Conservation (phyloP, 2,329 filamentous ascomycete species). For the Fusarium nodosum region DNA sequence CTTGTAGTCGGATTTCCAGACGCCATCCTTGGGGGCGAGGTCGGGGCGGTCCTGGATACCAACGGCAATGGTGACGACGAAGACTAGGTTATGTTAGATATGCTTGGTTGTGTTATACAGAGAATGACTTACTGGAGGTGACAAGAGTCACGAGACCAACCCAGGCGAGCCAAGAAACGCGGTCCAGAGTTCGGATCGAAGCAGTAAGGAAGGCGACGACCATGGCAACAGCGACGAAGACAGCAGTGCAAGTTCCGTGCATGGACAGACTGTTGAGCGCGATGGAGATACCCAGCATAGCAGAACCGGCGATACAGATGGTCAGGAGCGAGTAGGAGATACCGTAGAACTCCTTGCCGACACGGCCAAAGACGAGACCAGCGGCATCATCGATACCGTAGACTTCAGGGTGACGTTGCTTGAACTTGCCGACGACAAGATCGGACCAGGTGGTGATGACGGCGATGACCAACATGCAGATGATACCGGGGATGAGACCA, state of each 20-base stretch:
- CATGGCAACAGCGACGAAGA: constrained; percentile 57
- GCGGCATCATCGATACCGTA: constrained; percentile 69
- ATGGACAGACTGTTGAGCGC: constrained; percentile 57
- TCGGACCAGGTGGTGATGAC: constrained; percentile 64
- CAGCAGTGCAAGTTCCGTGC: constrained; percentile 57
- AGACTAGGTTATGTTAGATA: constrained; percentile 17
- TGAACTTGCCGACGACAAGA: constrained; percentile 65
- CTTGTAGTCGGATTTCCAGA: constrained; percentile 53
- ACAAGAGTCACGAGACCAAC: constrained; percentile 40
- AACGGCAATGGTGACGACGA: constrained; percentile 42
- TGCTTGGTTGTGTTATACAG: fast-evolving
- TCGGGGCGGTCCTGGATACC: constrained; percentile 43
- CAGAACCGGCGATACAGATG: constrained; percentile 42
- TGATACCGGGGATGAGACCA: constrained; percentile 63
- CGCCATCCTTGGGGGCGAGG: constrained; percentile 34
- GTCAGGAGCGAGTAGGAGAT: constrained; percentile 55
- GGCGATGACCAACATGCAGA: constrained; percentile 58
- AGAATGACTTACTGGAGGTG: constrained; percentile 31
- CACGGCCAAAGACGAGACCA: constrained; percentile 61
- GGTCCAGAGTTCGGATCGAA: constrained; percentile 52
- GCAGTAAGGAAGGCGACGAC: constrained; percentile 50
- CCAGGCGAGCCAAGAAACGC: constrained; percentile 54
- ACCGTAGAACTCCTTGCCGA: constrained; percentile 60
- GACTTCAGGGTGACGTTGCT: constrained; percentile 64
- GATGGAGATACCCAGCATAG: constrained; percentile 54